Evolutionary conservation across 345 rosid species (phyloP).

Genomic region (Camelina hispida): DNA sequence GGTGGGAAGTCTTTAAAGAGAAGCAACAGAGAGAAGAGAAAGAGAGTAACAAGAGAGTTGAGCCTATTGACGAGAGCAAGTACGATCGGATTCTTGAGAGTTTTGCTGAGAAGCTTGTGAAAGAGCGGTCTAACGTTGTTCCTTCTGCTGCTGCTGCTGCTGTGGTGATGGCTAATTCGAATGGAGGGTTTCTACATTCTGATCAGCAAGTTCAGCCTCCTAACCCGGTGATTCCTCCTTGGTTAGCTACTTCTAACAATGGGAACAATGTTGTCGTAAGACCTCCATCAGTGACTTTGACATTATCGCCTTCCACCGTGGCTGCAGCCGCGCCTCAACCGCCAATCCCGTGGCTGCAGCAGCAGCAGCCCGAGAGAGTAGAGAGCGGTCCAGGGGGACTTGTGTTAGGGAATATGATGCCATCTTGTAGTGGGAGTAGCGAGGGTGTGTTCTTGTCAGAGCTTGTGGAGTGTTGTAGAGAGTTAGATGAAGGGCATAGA

Average conservation of each 20-base stretch:
- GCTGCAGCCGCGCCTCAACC: conserved; percentile 69
- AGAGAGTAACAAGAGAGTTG: conserved; percentile 65
- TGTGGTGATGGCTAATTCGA: conserved; percentile 76
- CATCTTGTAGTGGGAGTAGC: conserved; percentile 46
- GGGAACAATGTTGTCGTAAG: conserved; percentile 49
- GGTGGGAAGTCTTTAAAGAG: conserved; percentile 99
- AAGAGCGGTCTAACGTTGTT: conserved; percentile 55
- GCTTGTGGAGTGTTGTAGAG: conserved; percentile 87
- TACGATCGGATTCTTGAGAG: conserved; percentile 91
- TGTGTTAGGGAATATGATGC: conserved; percentile 55
- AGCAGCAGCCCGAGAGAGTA: conserved; percentile 54
- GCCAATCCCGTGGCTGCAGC: conserved; percentile 87
- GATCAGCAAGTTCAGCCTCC: conserved; percentile 52
- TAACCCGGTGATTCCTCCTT: conserved; percentile 67
- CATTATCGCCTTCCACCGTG: conserved; percentile 77
- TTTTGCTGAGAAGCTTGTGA: conserved; percentile 92
- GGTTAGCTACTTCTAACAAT: conserved; percentile 85
- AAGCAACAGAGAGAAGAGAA: conserved; percentile 92
- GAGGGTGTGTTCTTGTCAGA: conserved; percentile 69
- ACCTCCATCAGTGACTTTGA: conserved; percentile 85
- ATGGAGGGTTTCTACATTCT: conserved; percentile 66
- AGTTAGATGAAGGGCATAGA: conserved; percentile 87
- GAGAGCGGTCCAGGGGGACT: conserved; percentile 53
- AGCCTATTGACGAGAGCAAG: conserved; percentile 84
- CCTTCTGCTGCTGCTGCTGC: conserved; percentile 35